Evolutionary conservation across 345 rosid genomes (phyloP).

Genomic region (Citrus glauca): DNA sequence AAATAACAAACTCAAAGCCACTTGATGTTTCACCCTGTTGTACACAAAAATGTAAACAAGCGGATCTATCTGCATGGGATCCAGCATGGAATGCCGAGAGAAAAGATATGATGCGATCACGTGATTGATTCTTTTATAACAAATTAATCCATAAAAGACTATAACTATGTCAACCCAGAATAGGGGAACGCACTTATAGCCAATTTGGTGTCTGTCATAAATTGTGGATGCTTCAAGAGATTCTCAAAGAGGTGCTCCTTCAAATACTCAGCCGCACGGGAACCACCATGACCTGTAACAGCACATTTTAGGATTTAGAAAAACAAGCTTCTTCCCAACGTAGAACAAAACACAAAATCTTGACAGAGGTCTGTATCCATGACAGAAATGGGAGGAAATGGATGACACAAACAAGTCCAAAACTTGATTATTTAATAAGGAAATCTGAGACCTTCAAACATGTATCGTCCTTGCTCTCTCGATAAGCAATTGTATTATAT

Average conservation of each 20-base stretch:
- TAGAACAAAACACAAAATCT: background rate
- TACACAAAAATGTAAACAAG: conserved; percentile 8
- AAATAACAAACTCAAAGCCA: conserved; percentile 7
- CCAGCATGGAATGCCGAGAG: conserved; percentile 15
- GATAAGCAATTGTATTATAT: background rate
- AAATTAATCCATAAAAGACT: background rate
- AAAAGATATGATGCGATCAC: conserved; percentile 4
- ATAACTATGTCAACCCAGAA: background rate
- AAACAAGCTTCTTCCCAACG: background rate
- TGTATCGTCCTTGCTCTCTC: background rate
- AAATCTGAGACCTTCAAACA: background rate
- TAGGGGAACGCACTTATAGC: conserved; percentile 62
- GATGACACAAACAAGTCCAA: background rate
- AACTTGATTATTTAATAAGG: background rate
- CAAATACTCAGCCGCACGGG: conserved; percentile 94
- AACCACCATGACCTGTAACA: conserved; percentile 95
- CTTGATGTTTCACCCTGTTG: background rate
- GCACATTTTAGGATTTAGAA: background rate
- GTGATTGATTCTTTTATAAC: background rate
- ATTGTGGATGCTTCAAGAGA: conserved; percentile 82
- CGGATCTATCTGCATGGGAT: conserved; percentile 15
- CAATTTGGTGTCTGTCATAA: conserved; percentile 66
- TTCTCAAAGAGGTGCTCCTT: conserved; percentile 92
- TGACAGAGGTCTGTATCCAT: background rate
- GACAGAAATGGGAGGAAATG: background rate